phyloP scores from a whole-genome alignment of 768 basidiomycete genomes.

The Termitomyces sp. region DNA sequence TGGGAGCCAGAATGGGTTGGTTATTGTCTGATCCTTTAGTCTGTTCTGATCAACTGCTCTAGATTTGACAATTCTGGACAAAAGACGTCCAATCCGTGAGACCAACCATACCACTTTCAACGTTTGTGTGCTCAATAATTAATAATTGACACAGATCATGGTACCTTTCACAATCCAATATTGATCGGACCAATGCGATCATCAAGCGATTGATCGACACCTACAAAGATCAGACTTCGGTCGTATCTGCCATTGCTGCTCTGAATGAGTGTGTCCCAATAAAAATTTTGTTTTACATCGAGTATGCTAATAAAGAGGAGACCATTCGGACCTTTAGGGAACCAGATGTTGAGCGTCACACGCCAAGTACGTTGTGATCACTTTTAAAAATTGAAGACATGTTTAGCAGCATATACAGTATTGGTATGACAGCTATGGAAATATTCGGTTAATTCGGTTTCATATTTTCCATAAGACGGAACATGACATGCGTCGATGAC shows the following conservation, averaged over 20 bases:
- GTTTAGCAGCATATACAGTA: conserved; percentile 37
- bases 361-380: conserved; percentile 28
- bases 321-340: conserved; percentile 66
- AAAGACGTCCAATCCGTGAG: conserved; percentile 48
- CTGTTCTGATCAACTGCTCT: conserved; percentile 8
- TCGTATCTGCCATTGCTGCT: conserved; percentile 67
- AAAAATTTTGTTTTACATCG: too few relatives aligned
- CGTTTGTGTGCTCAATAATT: conserved; percentile 6
- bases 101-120: conserved; percentile 1
- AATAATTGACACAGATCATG: conserved; percentile 37
- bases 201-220: conserved; percentile 58
- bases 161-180: conserved; percentile 62
- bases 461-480: neutral
- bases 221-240: conserved; percentile 46
- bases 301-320: conserved; percentile 27
- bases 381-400: neutral
- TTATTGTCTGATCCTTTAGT: conserved; percentile 1
- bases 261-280: conserved; percentile 61
- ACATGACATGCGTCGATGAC: conserved; percentile 1
- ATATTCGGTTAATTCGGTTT: conserved; percentile 47
- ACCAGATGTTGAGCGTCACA: conserved; percentile 42
- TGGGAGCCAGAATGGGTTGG: conserved; percentile 79
- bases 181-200: conserved; percentile 61
- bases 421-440: conserved; percentile 71
- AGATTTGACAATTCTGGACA: conserved; percentile 86